A percentile compares a stretch with the other conserved stretches of the same genome.
Evolutionary conservation across 345 rosid species (phyloP).

Genomic region (Rhizophora mangle): DNA sequence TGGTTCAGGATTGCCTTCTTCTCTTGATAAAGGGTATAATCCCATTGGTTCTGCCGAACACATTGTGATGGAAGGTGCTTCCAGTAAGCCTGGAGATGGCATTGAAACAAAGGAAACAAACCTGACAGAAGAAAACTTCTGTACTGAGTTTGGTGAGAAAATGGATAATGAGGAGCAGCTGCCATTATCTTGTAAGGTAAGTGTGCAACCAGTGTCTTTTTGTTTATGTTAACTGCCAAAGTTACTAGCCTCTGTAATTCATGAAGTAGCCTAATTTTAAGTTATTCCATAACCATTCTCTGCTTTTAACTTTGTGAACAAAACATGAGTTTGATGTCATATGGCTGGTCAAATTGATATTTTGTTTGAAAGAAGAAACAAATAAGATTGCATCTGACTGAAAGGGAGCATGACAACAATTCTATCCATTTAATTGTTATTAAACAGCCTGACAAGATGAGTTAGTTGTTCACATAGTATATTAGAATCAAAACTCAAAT

Average conservation of each 20-base stretch:
- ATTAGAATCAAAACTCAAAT: background rate
- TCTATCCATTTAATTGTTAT: background rate
- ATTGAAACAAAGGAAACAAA: constrained; percentile 25
- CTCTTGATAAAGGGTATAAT: constrained; percentile 27
- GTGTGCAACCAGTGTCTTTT: background rate
- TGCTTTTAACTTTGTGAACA: too few relatives aligned
- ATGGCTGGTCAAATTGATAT: too few relatives aligned
- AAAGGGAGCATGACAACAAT: background rate
- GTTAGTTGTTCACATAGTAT: background rate
- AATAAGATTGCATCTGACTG: too few relatives aligned
- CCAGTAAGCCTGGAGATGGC: constrained; percentile 37
- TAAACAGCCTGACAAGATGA: background rate
- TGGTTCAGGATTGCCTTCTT: constrained; percentile 32
- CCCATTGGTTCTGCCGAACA: constrained; percentile 29
- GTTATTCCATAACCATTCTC: background rate
- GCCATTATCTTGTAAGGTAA: constrained; percentile 9
- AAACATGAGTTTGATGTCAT: too few relatives aligned
- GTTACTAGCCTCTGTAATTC: background rate
- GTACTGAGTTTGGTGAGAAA: constrained; percentile 11
- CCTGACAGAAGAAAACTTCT: constrained; percentile 5
- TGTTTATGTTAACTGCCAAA: background rate
- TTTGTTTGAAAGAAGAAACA: too few relatives aligned
- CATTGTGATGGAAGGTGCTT: constrained; percentile 30
- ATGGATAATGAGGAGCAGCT: constrained; percentile 23
- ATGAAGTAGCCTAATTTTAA: background rate